These are phyloP conservation scores for Heritiera fomes DNA, from an alignment of 345 rosid genomes.

Conservation along the genomic window DNA sequence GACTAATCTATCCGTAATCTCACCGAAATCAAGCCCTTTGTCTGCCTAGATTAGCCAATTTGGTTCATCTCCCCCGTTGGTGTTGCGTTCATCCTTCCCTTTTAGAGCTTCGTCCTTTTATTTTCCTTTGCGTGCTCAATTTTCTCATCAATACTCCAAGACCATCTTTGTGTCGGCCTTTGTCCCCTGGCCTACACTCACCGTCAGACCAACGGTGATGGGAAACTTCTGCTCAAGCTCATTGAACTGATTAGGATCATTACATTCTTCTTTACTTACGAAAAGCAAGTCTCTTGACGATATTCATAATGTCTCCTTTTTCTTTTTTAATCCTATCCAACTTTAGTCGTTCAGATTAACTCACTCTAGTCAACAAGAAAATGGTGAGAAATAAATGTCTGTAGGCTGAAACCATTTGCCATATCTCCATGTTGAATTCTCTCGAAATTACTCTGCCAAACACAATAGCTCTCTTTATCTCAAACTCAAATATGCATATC, in stretches of 20 bases:
- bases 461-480: not conserved
- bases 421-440: not conserved
- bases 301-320: not conserved
- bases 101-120: no score
- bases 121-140: no score
- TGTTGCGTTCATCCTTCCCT: no score
- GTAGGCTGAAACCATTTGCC: not conserved
- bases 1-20: no score
- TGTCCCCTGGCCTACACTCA: no score
- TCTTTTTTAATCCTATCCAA: not conserved
- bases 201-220: no score
- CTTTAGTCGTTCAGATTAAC: not conserved
- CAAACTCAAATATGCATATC: not conserved
- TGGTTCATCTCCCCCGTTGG: no score
- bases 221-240: not conserved
- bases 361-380: not conserved
- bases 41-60: no score
- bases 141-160: no score
- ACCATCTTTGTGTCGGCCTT: no score
- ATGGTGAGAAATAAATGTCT: not conserved
- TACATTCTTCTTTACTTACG: not conserved
- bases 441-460: not conserved
- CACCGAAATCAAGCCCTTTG: no score
- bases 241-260: not conserved
- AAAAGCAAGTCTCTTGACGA: not conserved